Base-by-base conservation (phyloP, 129 eudicot genomes). In the Mikania micrantha region DNA sequence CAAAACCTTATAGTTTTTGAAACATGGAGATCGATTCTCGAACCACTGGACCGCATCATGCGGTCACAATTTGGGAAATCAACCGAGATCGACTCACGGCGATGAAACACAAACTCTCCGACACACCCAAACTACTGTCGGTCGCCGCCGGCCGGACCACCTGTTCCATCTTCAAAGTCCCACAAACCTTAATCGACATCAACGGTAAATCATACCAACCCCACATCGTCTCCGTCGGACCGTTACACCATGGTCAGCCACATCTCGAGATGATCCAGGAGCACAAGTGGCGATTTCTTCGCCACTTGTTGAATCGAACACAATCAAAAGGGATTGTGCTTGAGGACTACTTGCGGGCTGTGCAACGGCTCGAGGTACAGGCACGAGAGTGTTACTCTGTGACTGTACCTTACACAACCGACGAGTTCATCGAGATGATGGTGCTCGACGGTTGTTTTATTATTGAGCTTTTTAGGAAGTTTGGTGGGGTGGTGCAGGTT, bases 361-460 rank as follows among this genome's bases (percentile, higher is more conserved):
- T 88, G 1, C 82, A 76, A 45, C 88, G 80, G 1, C 84, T 85
- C 1, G 98, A 88, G 28, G n/a, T 10, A 2, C 7, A 21, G 66
- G 87, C 81, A 31, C 69, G 96, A 2, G 91, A 82, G 45, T 83
- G 87, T 49, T 91, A 88, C 74, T 85, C 97, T 0, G 82, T 81
- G n/a, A 44, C 35, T 3, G 40, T 91, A 8, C 54, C 21, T 3
- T 56, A 72, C 5, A 68, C 36, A 8, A 69, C 53, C 0, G 86
- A 83, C 22, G 96, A 91, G 56, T 80, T 85, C 31, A 38, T 84
- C 7, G 96, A 91, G 60, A 85, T 91, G 90, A 15, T 91, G 82
- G 98, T 88, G 1, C 78, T 91, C 0, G 98, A 91, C 42, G 98
- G 98, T 32, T 91, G 96, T n/a, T 91, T 91, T 44, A 58, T 91